Percentiles rank a stretch among this genome's conserved stretches.
These are phyloP conservation scores for Chaetomium sp. DNA, from an alignment of 2,329 filamentous ascomycete genomes.

Conservation along the genomic window DNA sequence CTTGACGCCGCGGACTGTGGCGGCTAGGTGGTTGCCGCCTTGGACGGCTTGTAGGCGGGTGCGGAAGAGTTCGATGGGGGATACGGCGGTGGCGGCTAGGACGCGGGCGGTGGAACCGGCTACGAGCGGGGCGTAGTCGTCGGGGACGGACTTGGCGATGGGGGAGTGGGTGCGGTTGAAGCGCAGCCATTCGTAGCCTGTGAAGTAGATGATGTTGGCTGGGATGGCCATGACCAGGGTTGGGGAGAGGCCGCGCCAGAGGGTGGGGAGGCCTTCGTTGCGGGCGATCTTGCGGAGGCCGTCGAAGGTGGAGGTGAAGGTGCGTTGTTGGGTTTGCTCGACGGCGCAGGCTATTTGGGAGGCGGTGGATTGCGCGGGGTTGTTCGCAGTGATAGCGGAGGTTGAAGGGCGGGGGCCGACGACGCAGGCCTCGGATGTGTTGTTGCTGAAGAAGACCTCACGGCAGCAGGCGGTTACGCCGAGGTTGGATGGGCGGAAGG, in stretches of 20 bases:
- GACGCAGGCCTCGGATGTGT: slow-evolving; percentile 73
- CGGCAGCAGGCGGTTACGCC: slow-evolving; percentile 93
- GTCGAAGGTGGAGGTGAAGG: slow-evolving; percentile 85
- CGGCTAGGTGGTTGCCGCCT: slow-evolving; percentile 62
- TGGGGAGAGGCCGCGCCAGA: slow-evolving; percentile 92
- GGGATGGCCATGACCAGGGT: slow-evolving; percentile 92
- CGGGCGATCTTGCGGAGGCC: slow-evolving; percentile 89
- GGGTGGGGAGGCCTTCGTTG: slow-evolving; percentile 77
- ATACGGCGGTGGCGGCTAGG: slow-evolving; percentile 74
- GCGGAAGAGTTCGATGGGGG: slow-evolving; percentile 88
- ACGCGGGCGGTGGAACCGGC: slow-evolving; percentile 74
- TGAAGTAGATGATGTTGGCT: slow-evolving; percentile 97
- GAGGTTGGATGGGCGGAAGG: slow-evolving; percentile 69
- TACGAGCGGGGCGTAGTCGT: slow-evolving; percentile 70
- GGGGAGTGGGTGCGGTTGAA: slow-evolving; percentile 70
- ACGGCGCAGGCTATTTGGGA: slow-evolving; percentile 63
- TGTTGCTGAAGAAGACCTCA: slow-evolving; percentile 94
- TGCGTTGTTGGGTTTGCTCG: slow-evolving; percentile 75
- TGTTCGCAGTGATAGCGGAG: neutral
- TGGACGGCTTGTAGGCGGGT: slow-evolving; percentile 82
- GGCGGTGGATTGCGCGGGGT: neutral
- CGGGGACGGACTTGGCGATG: slow-evolving; percentile 55
- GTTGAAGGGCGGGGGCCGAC: slow-evolving; percentile 47
- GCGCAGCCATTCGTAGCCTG: slow-evolving; percentile 92
- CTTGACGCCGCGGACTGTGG: slow-evolving; percentile 68